Conservation (phyloP, 2,329 filamentous ascomycete species). For the Colletotrichum tamarilloi region DNA sequence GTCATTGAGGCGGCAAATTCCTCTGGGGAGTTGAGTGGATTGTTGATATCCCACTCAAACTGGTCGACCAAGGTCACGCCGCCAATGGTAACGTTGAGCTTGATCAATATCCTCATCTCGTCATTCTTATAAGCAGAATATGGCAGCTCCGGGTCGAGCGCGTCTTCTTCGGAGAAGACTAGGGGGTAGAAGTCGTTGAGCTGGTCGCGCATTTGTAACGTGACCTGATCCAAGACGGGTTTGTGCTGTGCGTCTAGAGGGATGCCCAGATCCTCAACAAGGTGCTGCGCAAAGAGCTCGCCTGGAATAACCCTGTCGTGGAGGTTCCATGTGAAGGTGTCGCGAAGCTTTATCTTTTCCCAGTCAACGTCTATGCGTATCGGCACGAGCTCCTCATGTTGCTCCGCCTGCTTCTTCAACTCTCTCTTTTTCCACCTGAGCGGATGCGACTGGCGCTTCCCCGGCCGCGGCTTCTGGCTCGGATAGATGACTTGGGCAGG, state of each 20-base stretch:
- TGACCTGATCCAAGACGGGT: constrained; percentile 70
- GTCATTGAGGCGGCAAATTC: constrained; percentile 93
- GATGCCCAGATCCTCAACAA: constrained; percentile 90
- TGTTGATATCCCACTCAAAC: constrained; percentile 99
- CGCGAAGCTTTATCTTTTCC: constrained; percentile 94
- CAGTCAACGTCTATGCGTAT: constrained; percentile 93
- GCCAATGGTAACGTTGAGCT: constrained; percentile 97
- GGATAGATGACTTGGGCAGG: constrained; percentile 76
- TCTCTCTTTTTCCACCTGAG: constrained; percentile 84
- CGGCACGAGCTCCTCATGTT: constrained; percentile 90
- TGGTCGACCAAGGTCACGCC: constrained; percentile 94
- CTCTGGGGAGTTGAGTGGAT: constrained; percentile 91
- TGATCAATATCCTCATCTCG: constrained; percentile 96
- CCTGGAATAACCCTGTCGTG: constrained; percentile 86
- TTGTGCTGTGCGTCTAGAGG: constrained; percentile 69
- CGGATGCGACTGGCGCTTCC: constrained; percentile 78
- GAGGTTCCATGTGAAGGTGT: constrained; percentile 98
- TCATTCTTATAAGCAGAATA: constrained; percentile 98
- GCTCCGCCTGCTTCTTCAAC: constrained; percentile 85
- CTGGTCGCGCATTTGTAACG: constrained; percentile 85
- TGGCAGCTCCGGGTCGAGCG: constrained; percentile 87
- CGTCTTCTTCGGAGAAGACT: constrained; percentile 88
- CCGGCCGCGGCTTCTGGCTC: constrained; percentile 77
- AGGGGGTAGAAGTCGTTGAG: constrained; percentile 94
- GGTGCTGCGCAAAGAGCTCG: constrained; percentile 86